Base-by-base conservation (phyloP, 2,329 filamentous ascomycete genomes). In the Scopulariopsis brevicaulis region DNA sequence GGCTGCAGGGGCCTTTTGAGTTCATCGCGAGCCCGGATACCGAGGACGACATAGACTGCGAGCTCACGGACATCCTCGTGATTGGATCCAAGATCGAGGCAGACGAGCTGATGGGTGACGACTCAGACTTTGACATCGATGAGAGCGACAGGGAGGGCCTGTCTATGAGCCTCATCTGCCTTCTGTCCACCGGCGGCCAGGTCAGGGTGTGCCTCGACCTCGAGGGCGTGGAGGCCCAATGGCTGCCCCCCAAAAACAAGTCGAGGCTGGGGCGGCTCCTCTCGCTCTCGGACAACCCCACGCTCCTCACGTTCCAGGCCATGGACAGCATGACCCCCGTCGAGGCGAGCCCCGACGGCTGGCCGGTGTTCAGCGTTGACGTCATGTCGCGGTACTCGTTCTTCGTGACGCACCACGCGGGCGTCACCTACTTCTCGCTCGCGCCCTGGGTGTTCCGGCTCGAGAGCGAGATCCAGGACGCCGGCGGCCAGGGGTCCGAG, bases 141-240 rank as follows among this genome's bases (percentile, higher is more conserved):
- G 77, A 80, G 20, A 73, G 75, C 11, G 81, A 84, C 58, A 74
- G 77, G 60, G 80, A 83, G 61, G 83, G 83, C 4, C 69, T 85
- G 20, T 86, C 83, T 1, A 69, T 86, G 28, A 74, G 80, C 4
- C 71, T 85, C 35, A 66, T 86, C 53, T 85, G 83, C 64, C 68
- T 86, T 10, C 71, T 86, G 1, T 82, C 82, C 1, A 80, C 77
- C 2, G 84, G 80, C 62, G 83, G 83, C 3, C 81, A 81, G 64
- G 72, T 85, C 58, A 77, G 81, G 51, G 73, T 86, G 43, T 85
- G 82, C 63, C 72, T 86, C 14, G 83, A 86, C 63, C 64, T 83
- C 2, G 78, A 84, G 11, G 82, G 82, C 1, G 76, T 85, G 18
- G 79, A 86, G 65, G 83, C 83, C n/a, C 80, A 85, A 65, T 86